phyloP scores from a whole-genome alignment of 108 stramenopile species.

The Fragilariopsis cylindrus region DNA sequence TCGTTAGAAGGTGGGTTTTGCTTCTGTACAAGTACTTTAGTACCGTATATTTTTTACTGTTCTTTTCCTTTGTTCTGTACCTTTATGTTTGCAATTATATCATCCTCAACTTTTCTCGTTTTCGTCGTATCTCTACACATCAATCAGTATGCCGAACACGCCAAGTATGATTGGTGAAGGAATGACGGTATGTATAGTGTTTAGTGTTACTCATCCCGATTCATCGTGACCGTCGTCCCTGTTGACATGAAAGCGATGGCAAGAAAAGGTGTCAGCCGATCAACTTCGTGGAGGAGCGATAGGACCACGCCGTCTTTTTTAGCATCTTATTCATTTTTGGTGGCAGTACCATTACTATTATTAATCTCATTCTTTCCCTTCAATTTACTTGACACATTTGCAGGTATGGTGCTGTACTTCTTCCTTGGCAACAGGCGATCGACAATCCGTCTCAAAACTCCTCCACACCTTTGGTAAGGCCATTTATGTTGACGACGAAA shows the following conservation, averaged over 20 bases:
- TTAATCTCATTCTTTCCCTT: no score
- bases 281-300: no score
- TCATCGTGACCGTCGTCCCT: no score
- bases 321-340: no score
- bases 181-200: constrained; percentile 55
- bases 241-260: no score
- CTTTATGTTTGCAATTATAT: not conserved
- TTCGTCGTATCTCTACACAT: constrained; percentile 24
- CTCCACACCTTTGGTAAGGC: constrained; percentile 76
- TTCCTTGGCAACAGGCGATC: constrained; percentile 59
- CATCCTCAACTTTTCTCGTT: not conserved
- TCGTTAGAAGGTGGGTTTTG: constrained; percentile 48
- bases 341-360: no score
- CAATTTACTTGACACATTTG: no score
- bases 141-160: constrained; percentile 90
- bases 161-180: constrained; percentile 84
- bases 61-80: not conserved
- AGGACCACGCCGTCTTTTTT: no score
- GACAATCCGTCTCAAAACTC: constrained; percentile 54
- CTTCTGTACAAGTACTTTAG: not conserved
- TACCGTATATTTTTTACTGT: not conserved
- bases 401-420: constrained; percentile 69
- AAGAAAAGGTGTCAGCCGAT: no score
- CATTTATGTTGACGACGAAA: constrained; percentile 89
- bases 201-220: no score